Evolutionary conservation across 352 stramenopile genomes (phyloP), one percentile per base, ranked within the genome.

Genomic region (Globisporangium acanthophoron): DNA sequence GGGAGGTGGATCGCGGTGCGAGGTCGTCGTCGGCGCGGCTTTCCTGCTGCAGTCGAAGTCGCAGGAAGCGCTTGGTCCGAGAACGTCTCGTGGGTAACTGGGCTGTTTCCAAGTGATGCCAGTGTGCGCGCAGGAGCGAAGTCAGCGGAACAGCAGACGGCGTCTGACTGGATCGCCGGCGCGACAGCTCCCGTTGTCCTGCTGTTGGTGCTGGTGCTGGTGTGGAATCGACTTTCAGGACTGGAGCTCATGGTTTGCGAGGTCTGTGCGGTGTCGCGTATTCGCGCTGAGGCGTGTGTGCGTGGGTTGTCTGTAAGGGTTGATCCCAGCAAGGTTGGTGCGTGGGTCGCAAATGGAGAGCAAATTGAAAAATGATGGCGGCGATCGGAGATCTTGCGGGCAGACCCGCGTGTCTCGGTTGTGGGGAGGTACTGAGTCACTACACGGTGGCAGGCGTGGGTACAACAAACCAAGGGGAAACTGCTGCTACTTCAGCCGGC

Each of bases 1-100:
- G 78, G 66, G 16, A 79, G 50, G 33, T 77, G 56, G 40, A 87
- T 79, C 2, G 80, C 74, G 31, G 80, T 80, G 24, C 78, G 78
- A 15, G 70, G 67, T 51, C 71, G 69, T 7, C 73, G 68, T 29
- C 70, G 70, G 13, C 66, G 61, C 18, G 59, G 56, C 12, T 47
- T 54, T 21, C n/a, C 20, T 21, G 33, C n/a, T 3, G 33, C 18
- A 15, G 27, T 3, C 6, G 31, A 18, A 18, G 8, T 13, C 29
- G 29, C 16, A 44, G 49, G 24, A 18, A 7, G 13, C 29, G 3
- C 48, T 3, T 11, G 48, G 3, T n/a, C 13, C 11, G 48, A 53
- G 13, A 0, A 4, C 3, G 29, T 27, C 21, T 24, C 13, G 48
- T 27, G 29, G 35, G 5, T 7, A 12, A 40, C 35, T 53, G 48